Conservation (phyloP, 176 grass and related monocot genomes). For the Eleusine coracana region DNA sequence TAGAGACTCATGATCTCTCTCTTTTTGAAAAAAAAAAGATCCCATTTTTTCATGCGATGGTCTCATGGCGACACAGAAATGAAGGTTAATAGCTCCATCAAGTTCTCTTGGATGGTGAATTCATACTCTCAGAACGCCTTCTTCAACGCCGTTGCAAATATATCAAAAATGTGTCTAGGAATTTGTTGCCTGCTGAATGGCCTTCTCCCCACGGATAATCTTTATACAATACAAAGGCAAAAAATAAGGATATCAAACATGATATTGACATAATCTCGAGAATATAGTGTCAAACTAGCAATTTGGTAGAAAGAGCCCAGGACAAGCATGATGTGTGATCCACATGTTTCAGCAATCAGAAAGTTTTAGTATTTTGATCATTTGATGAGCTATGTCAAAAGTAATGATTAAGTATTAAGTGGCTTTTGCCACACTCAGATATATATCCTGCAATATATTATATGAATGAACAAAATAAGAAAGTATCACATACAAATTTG, state of each 20-base stretch:
- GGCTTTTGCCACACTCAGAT: neutral
- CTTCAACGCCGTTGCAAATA: neutral
- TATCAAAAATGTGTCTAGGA: conserved; percentile 22
- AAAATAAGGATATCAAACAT: neutral
- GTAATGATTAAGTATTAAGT: neutral
- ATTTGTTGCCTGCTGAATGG: conserved; percentile 40
- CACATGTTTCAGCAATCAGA: neutral
- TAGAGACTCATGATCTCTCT: conserved; percentile 15
- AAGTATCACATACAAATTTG: conserved; percentile 58
- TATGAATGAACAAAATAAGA: conserved; percentile 8
- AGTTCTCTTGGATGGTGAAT: conserved; percentile 14
- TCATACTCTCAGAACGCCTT: neutral
- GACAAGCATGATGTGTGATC: neutral
- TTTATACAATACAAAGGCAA: conserved; percentile 29
- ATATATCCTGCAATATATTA: neutral
- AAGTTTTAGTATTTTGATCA: neutral
- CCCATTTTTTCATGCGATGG: neutral
- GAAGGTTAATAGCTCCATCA: neutral
- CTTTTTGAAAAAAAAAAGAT: neutral
- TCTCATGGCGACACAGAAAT: neutral
- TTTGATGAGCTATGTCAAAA: neutral
- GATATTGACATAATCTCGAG: neutral
- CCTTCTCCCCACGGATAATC: conserved; percentile 60
- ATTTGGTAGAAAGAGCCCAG: neutral
- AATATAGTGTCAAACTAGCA: neutral